phyloP scores from a whole-genome alignment of 345 rosid species.

The Durio zibethinus region DNA sequence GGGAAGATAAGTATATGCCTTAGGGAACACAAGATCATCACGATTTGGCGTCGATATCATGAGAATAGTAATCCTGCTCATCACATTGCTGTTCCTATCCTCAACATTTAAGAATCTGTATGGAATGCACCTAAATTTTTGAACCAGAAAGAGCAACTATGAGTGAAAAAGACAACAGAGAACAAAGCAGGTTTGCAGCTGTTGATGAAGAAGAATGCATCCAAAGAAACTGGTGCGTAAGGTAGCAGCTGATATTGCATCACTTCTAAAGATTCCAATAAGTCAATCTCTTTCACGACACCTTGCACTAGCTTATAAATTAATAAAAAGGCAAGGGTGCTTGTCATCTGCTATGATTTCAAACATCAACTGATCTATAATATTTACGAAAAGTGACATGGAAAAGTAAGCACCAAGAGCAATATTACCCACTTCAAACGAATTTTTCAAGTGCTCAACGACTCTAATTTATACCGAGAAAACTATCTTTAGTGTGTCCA shows the following conservation, averaged over 20 bases:
- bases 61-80: conserved; percentile 32
- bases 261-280: not conserved
- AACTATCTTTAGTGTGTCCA: not conserved
- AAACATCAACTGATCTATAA: not conserved
- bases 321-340: not conserved
- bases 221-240: no score
- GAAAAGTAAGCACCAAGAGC: not conserved
- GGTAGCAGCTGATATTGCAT: no score
- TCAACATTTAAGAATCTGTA: conserved; percentile 26
- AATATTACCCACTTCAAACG: not conserved
- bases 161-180: not conserved
- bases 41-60: conserved; percentile 59
- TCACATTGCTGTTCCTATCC: conserved; percentile 12
- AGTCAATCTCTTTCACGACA: not conserved
- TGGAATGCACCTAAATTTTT: conserved; percentile 42
- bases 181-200: not conserved
- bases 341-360: not conserved
- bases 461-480: not conserved
- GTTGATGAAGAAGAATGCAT: not conserved
- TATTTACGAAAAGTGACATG: not conserved
- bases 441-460: not conserved
- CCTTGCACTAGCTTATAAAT: not conserved
- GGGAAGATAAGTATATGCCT: conserved; percentile 22
- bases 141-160: not conserved
- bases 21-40: conserved; percentile 49